phyloP scores from a whole-genome alignment of 345 rosid genomes.

The Camelina hispida region DNA sequence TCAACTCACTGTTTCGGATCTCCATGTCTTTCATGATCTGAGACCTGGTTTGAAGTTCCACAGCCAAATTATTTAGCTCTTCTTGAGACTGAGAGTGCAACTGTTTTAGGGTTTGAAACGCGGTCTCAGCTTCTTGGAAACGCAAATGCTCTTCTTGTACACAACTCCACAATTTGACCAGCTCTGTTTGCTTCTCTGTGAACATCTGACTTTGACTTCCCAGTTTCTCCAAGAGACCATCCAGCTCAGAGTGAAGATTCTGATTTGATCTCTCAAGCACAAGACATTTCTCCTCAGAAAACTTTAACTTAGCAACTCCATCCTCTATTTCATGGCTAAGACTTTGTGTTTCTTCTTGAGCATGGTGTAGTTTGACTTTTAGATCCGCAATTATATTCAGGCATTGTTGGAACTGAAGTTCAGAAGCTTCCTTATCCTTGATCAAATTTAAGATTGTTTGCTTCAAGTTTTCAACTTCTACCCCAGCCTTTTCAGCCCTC shows the following conservation, averaged over 20 bases:
- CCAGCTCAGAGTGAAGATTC: constrained; percentile 76
- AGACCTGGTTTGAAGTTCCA: constrained; percentile 62
- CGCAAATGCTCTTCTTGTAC: constrained; percentile 87
- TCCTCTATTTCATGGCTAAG: constrained; percentile 67
- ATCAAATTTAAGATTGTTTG: constrained; percentile 58
- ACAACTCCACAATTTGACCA: constrained; percentile 80
- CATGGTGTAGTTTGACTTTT: constrained; percentile 63
- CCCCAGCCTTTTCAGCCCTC: constrained; percentile 63
- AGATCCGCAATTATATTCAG: constrained; percentile 64
- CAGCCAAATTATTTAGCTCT: constrained; percentile 75
- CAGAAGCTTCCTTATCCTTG: constrained; percentile 74
- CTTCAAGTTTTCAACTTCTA: constrained; percentile 67
- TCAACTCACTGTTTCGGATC: constrained; percentile 60
- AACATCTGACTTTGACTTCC: constrained; percentile 71
- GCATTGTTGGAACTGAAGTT: constrained; percentile 69
- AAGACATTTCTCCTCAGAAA: constrained; percentile 79
- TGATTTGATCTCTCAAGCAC: constrained; percentile 80
- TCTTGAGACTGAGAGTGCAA: constrained; percentile 93
- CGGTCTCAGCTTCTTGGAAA: constrained; percentile 93
- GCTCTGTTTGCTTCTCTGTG: constrained; percentile 84
- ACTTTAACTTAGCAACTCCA: constrained; percentile 65
- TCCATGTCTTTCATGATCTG: constrained; percentile 73
- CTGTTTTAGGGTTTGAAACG: constrained; percentile 91
- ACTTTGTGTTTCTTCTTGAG: constrained; percentile 67
- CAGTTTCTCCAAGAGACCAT: constrained; percentile 60